Evolutionary conservation across 106 monocot species (phyloP), one percentile per base, ranked within the genome.

Genomic region (Dendrobium huoshanense): DNA sequence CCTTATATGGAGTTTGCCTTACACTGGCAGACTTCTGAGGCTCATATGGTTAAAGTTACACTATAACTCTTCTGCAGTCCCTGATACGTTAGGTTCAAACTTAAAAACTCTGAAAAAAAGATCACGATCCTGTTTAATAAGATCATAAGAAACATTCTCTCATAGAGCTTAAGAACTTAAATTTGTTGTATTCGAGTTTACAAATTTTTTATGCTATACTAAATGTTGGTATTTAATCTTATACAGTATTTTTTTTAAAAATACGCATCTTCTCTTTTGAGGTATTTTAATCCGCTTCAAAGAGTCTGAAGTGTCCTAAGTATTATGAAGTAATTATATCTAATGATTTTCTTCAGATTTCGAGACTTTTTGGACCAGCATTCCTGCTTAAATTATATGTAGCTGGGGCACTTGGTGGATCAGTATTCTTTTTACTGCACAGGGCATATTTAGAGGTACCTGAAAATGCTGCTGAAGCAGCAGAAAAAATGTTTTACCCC

Each of bases 331-430:
- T 81, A 29, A 25, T 56, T 81, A 59, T 80, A 22, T 77, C 77
- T 48, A 43, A 9, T 48, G 22, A 59, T 75, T 9, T 72, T 37
- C 37, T 37, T 47, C 89, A 98, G 94, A 92, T 94, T 80, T 83
- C 79, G 33, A 87, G 75, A 20, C 85, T 91, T 16, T 98, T 98
- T 85, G 98, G 98, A 55, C 87, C 94, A 55, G 72, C 81, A 44
- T 94, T 92, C 83, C 89, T 98, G 73, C 79, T 98, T 54, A 95
- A 92, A 64, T 80, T 98, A 81, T 94, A 92, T 77, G 18, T 91
- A 47, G 98, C 89, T 33, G 98, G 98, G 72, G 98, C 98, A 33
- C 77, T 95, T 19, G 80, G 85, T 81, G 92, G 92, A 81, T 98
- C 98, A 22, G 61, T 89, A 82, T 92, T 89, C 78, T 98, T 82